Evolutionary conservation across 306 rosid genomes (phyloP).

Genomic region (Medicago lupulina): DNA sequence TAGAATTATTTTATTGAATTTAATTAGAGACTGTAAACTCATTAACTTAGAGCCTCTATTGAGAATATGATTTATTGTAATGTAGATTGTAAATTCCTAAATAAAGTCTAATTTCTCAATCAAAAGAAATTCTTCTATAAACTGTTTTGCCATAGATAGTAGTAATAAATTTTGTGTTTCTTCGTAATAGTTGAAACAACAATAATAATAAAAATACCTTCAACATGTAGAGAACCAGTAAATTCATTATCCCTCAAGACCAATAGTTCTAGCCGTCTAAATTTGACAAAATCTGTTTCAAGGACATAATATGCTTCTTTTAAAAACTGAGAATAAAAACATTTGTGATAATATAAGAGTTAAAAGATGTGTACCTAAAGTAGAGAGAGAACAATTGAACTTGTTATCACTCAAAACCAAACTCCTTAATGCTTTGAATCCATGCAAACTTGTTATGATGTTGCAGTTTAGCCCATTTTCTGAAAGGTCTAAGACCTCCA

Average conservation of each 20-base stretch:
- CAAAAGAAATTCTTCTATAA: no score
- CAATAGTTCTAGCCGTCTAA: not conserved
- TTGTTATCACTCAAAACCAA: not conserved
- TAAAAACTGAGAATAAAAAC: not conserved
- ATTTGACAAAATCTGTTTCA: not conserved
- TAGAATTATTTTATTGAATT: no score
- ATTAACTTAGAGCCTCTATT: no score
- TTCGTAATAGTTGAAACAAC: not conserved
- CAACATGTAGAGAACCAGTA: not conserved
- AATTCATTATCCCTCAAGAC: not conserved
- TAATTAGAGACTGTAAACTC: no score
- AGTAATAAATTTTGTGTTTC: not conserved
- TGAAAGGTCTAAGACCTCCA: conserved; percentile 4
- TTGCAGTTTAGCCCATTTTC: not conserved
- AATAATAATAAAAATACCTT: not conserved
- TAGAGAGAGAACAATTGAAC: not conserved
- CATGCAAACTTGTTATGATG: not conserved
- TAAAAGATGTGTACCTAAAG: not conserved
- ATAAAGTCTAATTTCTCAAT: no score
- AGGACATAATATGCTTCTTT: not conserved
- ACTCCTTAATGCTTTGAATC: conserved; percentile 1
- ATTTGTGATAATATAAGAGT: no score
- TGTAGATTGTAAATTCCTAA: no score
- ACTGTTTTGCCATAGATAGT: no score
- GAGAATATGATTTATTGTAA: no score